phyloP scores from a whole-genome alignment of 371 early-diverging fungal species.

The Mucor plumbeus region DNA sequence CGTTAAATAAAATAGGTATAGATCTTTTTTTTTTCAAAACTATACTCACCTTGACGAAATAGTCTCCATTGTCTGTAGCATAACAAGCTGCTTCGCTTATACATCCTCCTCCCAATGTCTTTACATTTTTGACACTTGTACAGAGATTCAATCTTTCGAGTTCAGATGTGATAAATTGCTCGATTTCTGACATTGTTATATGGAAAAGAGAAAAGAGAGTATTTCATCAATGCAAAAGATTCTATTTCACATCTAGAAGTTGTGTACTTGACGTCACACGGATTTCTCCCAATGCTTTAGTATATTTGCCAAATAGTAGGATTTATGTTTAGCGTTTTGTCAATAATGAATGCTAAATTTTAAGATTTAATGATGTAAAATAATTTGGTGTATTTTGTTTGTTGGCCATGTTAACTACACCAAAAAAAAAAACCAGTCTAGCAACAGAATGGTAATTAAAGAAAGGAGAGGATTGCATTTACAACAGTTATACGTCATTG shows the following conservation, averaged over 20 bases:
- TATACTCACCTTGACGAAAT: conserved; percentile 24
- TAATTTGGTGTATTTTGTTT: neutral
- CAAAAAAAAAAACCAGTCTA: too few relatives aligned
- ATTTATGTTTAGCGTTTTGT: neutral
- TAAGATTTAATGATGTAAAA: neutral
- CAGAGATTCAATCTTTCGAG: conserved; percentile 12
- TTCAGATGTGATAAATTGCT: conserved; percentile 14
- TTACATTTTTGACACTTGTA: neutral
- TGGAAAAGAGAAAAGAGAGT: neutral
- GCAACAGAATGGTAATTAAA: neutral
- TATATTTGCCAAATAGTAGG: neutral
- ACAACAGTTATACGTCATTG: neutral
- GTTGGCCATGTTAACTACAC: neutral
- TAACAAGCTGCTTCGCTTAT: conserved; percentile 24
- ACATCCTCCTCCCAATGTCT: conserved; percentile 22
- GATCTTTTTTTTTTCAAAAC: too few relatives aligned
- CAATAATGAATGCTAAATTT: neutral
- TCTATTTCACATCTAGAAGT: neutral
- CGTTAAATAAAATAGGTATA: neutral
- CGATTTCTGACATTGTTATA: neutral
- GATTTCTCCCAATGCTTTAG: neutral
- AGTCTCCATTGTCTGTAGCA: conserved; percentile 26
- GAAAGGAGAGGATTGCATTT: neutral
- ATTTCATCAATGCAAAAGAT: neutral
- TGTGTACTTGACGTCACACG: neutral